phyloP scores from a whole-genome alignment of 148 eudicot genomes.

The Chenopodium suecicum region DNA sequence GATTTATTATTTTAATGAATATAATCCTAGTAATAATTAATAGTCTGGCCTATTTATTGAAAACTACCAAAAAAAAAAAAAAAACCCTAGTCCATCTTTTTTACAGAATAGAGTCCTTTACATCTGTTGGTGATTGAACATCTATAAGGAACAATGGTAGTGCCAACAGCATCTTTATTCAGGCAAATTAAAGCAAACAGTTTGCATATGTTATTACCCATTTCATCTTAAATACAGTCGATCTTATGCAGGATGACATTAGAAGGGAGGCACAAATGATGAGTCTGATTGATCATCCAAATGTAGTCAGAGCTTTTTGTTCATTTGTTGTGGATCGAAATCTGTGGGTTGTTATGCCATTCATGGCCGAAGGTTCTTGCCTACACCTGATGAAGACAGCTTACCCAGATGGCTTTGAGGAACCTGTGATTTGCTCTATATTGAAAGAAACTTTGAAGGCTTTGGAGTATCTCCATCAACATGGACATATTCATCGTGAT shows the following conservation, averaged over 20 bases:
- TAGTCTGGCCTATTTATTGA: neutral
- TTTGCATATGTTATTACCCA: neutral
- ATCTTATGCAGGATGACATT: slow-evolving; percentile 75
- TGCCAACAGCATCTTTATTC: neutral
- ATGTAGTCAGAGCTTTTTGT: slow-evolving; percentile 80
- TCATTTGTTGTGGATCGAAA: slow-evolving; percentile 87
- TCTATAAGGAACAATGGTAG: neutral
- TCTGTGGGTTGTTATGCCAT: slow-evolving; percentile 99
- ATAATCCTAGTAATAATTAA: no score
- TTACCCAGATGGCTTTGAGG: slow-evolving; percentile 93
- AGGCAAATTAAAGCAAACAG: neutral
- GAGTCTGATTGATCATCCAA: slow-evolving; percentile 95
- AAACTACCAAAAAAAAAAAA: neutral
- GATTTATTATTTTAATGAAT: no score
- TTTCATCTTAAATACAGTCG: neutral
- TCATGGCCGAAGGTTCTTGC: slow-evolving; percentile 97
- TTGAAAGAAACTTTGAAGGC: slow-evolving; percentile 96
- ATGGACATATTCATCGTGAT: slow-evolving; percentile 98
- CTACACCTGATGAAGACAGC: slow-evolving; percentile 94
- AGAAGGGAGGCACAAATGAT: slow-evolving; percentile 95
- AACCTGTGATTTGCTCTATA: slow-evolving; percentile 76
- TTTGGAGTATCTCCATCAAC: slow-evolving; percentile 85
- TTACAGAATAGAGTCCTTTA: neutral
- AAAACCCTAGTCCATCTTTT: neutral
- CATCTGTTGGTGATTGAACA: neutral